These are phyloP conservation scores for Penicillium robsamsonii DNA, from an alignment of 495 filamentous ascomycete species.

Conservation along the genomic window DNA sequence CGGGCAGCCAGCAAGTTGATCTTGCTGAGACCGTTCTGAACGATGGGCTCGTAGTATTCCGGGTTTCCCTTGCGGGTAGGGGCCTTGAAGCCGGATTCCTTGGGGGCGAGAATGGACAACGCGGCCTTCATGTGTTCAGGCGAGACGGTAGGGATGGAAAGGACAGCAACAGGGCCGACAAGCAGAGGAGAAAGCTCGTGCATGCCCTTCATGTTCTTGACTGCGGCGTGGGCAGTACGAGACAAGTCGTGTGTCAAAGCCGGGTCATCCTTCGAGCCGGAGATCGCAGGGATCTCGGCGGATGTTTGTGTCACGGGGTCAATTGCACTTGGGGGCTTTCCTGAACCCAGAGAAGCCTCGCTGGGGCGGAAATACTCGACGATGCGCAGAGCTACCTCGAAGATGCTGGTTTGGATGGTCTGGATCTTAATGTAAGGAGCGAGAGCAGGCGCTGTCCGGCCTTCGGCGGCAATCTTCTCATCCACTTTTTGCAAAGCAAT, in stretches of 20 bases:
- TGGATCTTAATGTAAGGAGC: constrained; percentile 68
- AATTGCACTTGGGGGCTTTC: constrained; percentile 37
- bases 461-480: constrained; percentile 48
- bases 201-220: constrained; percentile 49
- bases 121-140: constrained; percentile 78
- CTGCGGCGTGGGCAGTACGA: constrained; percentile 59
- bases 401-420: constrained; percentile 83
- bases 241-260: constrained; percentile 74
- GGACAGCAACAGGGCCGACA: constrained; percentile 70
- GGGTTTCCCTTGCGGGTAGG: constrained; percentile 73
- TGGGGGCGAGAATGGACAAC: constrained; percentile 71
- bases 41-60: constrained; percentile 70
- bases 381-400: constrained; percentile 76
- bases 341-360: constrained; percentile 27
- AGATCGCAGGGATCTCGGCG: constrained; percentile 31
- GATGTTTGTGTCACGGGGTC: constrained; percentile 45
- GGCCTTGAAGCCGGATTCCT: constrained; percentile 66
- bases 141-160: constrained; percentile 79
- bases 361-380: constrained; percentile 80
- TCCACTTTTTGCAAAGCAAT: constrained; percentile 68
- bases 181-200: constrained; percentile 75
- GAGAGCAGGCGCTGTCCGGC: constrained; percentile 39
- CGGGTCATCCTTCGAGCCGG: constrained; percentile 44
- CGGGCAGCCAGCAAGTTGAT: constrained; percentile 81
- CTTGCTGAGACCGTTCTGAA: constrained; percentile 81